Evolutionary conservation across 2,329 filamentous ascomycete genomes (phyloP), one percentile per base, ranked within the genome.

Genomic region (Pseudogymnoascus sp.): DNA sequence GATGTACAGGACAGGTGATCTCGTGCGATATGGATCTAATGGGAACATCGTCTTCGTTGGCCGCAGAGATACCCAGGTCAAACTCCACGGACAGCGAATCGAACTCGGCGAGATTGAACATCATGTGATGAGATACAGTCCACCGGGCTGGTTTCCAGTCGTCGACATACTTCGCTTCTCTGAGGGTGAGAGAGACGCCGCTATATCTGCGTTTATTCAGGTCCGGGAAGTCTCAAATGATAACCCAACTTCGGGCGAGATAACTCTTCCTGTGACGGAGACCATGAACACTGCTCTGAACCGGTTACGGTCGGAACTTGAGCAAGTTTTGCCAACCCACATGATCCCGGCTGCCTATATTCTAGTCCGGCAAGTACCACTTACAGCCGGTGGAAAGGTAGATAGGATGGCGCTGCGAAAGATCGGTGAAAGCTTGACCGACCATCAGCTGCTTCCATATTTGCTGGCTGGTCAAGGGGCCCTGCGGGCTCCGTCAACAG

Each of bases 21-120:
- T 86, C 0, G 84, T 83, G 0, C 76, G 76, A 16, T 83, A 85
- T 63, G 77, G 82, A 41, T 70, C 74, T 0, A 79, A 85, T 54
- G 80, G 81, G 1, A 71, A 71, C 11, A 79, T 87, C 48, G 72
- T 79, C 14, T 85, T 83, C 66, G 76, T 86, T 31, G 85, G 86
- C 6, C 80, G 87, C 60, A 81, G 81, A 60, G 86, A 89, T 69
- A 82, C 81, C 21, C 86, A 86, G 71, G 82, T 87, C 63, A 90
- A 90, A 43, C 21, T 69, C 13, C 63, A 64, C 8, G 68, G 68
- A 5, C 68, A 68, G 43, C 34, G 68, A n/a, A 61, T 69, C 25
- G 68, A 69, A 61, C 51, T 69, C 11, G 66, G 64, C 5, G 68
- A 68, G 25, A 65, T 69, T 14, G 68, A 69, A 54, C 16, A 60